These are phyloP conservation scores for Tricholoma flavovirens DNA, from an alignment of 768 basidiomycete genomes.

Conservation along the genomic window DNA sequence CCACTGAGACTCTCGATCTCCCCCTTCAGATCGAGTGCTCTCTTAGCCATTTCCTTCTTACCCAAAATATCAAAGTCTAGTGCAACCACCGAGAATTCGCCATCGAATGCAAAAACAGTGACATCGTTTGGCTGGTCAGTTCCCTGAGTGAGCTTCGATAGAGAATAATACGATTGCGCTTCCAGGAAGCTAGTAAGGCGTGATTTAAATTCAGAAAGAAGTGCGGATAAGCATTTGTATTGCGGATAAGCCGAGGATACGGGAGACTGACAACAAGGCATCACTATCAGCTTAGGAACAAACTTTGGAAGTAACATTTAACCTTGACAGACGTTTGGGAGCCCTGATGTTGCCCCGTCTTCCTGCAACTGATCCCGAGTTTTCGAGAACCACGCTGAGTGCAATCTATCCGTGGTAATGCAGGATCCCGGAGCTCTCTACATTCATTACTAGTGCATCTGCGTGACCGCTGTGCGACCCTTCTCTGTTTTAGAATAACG, in stretches of 20 bases:
- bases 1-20: constrained; percentile 29
- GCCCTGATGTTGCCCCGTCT: constrained; percentile 1
- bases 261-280: constrained; percentile 12
- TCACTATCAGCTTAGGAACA: background rate
- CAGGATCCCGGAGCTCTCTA: constrained; percentile 13
- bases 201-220: constrained; percentile 21
- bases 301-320: background rate
- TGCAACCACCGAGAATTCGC: constrained; percentile 45
- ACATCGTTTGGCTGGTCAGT: constrained; percentile 4
- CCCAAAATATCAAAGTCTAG: constrained; percentile 31
- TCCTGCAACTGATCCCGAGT: constrained; percentile 10
- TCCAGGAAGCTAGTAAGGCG: constrained; percentile 28
- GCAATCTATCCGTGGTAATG: constrained; percentile 16
- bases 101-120: constrained; percentile 40
- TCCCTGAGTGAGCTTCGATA: constrained; percentile 14
- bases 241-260: constrained; percentile 28
- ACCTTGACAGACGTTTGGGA: constrained; percentile 3
- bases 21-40: constrained; percentile 26
- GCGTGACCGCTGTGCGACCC: background rate
- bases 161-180: constrained; percentile 29
- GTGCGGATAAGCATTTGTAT: constrained; percentile 26
- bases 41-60: constrained; percentile 24
- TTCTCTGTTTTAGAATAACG: constrained; percentile 3
- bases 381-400: constrained; percentile 24
- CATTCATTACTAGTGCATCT: constrained; percentile 22